Percentiles rank a stretch among this genome's conserved stretches.
Evolutionary conservation across 2,329 filamentous ascomycete genomes (phyloP).

Genomic region (Scedosporium aurantiacum): DNA sequence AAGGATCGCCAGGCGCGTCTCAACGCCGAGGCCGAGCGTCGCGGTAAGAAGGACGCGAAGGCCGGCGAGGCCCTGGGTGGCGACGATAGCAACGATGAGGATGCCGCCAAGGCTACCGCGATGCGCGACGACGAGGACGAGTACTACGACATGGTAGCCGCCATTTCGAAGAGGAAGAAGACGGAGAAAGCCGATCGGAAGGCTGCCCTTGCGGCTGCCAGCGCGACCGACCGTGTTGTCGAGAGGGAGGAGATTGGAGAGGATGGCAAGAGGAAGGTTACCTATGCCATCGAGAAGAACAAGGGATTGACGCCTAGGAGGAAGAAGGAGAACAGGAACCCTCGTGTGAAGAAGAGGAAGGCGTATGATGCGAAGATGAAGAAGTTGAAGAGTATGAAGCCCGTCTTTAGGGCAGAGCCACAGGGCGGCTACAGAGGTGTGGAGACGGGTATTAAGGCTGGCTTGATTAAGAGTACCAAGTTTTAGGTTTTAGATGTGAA

Average conservation of each 20-base stretch:
- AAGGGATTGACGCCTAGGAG: slow-evolving; percentile 83
- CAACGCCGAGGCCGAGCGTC: slow-evolving; percentile 76
- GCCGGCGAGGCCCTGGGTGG: slow-evolving; percentile 56
- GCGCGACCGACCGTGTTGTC: slow-evolving; percentile 51
- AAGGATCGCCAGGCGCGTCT: slow-evolving; percentile 77
- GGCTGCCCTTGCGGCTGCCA: slow-evolving; percentile 47
- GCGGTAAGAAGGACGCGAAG: slow-evolving; percentile 56
- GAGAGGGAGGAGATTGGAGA: slow-evolving; percentile 59
- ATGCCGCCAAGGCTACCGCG: slow-evolving; percentile 39
- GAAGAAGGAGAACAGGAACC: slow-evolving; percentile 91
- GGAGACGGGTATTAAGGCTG: slow-evolving; percentile 88
- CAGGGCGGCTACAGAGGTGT: slow-evolving; percentile 84
- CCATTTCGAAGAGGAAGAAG: slow-evolving; percentile 57
- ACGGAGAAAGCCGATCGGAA: slow-evolving; percentile 55
- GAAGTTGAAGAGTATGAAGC: slow-evolving; percentile 81
- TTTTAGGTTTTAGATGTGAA: slow-evolving; percentile 58
- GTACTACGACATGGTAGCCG: slow-evolving; percentile 84
- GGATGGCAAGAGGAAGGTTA: slow-evolving; percentile 87
- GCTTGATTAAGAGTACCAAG: slow-evolving; percentile 86
- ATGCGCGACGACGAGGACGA: slow-evolving; percentile 54
- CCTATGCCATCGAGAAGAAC: slow-evolving; percentile 93
- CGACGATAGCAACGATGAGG: slow-evolving; percentile 55
- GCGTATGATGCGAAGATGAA: slow-evolving; percentile 96
- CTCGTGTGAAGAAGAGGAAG: slow-evolving; percentile 94
- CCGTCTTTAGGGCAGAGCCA: slow-evolving; percentile 75